phyloP scores from a whole-genome alignment of 2,329 filamentous ascomycete genomes.

The Rasamsonia emersonii region DNA sequence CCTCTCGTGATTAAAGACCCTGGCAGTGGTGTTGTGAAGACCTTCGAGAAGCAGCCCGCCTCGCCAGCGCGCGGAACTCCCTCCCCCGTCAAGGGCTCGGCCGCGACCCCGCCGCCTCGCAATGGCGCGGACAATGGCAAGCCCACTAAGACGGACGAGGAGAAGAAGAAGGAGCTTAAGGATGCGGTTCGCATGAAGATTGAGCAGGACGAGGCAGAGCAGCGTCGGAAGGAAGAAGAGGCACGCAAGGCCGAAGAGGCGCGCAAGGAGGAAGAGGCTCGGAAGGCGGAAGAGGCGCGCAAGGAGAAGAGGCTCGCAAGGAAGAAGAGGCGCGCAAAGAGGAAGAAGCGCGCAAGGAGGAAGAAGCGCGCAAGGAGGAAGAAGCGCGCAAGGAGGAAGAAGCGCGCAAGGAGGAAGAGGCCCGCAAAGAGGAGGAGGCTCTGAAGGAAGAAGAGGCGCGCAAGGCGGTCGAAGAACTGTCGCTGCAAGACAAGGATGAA shows the following conservation, averaged over 20 bases:
- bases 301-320: conserved; percentile 40
- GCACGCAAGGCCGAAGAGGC: conserved; percentile 33
- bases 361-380: too few species aligned
- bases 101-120: conserved; percentile 74
- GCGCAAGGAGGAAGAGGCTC: conserved; percentile 43
- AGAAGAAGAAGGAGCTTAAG: conserved; percentile 71
- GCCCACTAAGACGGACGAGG: conserved; percentile 64
- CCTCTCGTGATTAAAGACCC: conserved; percentile 79
- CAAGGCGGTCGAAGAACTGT: conserved; percentile 23
- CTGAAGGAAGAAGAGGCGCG: conserved; percentile 25
- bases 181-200: conserved; percentile 43
- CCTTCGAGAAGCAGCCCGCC: conserved; percentile 60
- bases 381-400: too few species aligned
- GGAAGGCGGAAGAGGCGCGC: conserved; percentile 41
- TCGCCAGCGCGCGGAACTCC: conserved; percentile 47
- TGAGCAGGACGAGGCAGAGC: conserved; percentile 49
- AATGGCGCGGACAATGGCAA: conserved; percentile 62
- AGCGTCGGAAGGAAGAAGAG: conserved; percentile 43
- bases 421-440: conserved; percentile 26
- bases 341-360: too few species aligned
- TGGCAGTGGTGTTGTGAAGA: conserved; percentile 66
- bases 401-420: too few species aligned
- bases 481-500: conserved; percentile 20
- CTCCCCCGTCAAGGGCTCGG: conserved; percentile 52
- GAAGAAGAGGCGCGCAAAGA: conserved; percentile 44